These are phyloP conservation scores for Paecilomyces sp. DNA, from an alignment of 2,329 filamentous ascomycete genomes.

Conservation along the genomic window DNA sequence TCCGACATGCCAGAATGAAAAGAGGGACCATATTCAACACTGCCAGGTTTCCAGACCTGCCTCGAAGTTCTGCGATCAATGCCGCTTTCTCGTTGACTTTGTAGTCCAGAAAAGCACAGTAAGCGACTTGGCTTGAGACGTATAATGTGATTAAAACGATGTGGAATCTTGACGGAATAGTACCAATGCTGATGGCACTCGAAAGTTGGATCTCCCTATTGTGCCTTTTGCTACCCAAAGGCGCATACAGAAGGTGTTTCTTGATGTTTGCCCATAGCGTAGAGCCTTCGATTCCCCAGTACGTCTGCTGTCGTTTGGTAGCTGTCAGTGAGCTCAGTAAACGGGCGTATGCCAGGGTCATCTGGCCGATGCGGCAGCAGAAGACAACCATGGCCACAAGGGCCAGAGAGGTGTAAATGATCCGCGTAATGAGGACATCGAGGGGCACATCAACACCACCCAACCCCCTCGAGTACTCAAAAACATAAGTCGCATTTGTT, in stretches of 20 bases:
- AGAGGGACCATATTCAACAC: constrained; percentile 89
- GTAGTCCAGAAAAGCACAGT: constrained; percentile 51
- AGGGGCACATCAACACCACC: constrained; percentile 31
- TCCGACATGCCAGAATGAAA: constrained; percentile 79
- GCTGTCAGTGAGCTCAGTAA: constrained; percentile 34
- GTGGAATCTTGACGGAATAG: constrained; percentile 72
- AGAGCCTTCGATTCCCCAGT: constrained; percentile 38
- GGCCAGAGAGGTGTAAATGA: constrained; percentile 31
- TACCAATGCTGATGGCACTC: constrained; percentile 63
- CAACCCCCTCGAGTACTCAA: constrained; percentile 33
- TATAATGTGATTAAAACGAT: constrained; percentile 62
- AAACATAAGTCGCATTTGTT: constrained; percentile 33
- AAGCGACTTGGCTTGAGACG: constrained; percentile 66
- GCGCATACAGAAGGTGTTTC: constrained; percentile 50
- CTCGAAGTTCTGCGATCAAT: constrained; percentile 74
- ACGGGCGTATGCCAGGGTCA: constrained; percentile 38
- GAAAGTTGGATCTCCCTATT: constrained; percentile 67
- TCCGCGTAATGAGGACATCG: constrained; percentile 32
- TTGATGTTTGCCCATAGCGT: constrained; percentile 37
- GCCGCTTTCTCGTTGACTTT: constrained; percentile 38
- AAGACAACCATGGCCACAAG: constrained; percentile 30
- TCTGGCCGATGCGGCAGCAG: constrained; percentile 33
- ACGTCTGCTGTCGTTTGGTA: constrained; percentile 32
- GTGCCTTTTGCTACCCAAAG: constrained; percentile 66
- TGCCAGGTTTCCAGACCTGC: constrained; percentile 75